Conservation (phyloP, 2,329 filamentous ascomycete species). For the Colletotrichum sp. region DNA sequence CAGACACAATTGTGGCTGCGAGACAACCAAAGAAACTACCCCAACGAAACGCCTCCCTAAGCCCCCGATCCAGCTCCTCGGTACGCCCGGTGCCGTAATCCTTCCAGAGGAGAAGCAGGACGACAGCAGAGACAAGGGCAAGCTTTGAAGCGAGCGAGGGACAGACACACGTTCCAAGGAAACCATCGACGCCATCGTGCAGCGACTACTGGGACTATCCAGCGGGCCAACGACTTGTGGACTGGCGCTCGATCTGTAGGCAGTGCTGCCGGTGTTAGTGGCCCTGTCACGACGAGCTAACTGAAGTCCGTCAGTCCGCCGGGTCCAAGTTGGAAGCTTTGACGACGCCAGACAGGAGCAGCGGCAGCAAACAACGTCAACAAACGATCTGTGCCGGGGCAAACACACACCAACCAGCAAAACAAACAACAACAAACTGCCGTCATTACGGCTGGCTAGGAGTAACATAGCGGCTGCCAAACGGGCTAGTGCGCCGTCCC, state of each 20-base stretch:
- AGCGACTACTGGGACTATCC: neutral
- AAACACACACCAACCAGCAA: neutral
- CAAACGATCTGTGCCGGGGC: neutral
- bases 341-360: neutral
- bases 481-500: conserved; percentile 1
- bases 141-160: neutral
- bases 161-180: neutral
- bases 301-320: neutral
- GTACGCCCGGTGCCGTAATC: neutral
- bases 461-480: neutral
- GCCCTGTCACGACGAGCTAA: conserved; percentile 1
- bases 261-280: neutral
- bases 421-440: conserved; percentile 8
- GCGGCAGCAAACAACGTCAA: neutral
- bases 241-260: neutral
- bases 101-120: neutral
- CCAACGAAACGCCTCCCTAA: neutral
- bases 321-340: neutral
- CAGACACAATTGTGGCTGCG: neutral
- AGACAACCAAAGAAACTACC: neutral
- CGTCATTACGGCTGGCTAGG: neutral
- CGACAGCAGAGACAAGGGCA: neutral
- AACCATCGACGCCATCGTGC: neutral
- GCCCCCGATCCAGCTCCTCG: neutral
- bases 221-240: neutral